Evolutionary conservation across 2,329 filamentous ascomycete species (phyloP).

Genomic region (Talaromyces atroroseus): DNA sequence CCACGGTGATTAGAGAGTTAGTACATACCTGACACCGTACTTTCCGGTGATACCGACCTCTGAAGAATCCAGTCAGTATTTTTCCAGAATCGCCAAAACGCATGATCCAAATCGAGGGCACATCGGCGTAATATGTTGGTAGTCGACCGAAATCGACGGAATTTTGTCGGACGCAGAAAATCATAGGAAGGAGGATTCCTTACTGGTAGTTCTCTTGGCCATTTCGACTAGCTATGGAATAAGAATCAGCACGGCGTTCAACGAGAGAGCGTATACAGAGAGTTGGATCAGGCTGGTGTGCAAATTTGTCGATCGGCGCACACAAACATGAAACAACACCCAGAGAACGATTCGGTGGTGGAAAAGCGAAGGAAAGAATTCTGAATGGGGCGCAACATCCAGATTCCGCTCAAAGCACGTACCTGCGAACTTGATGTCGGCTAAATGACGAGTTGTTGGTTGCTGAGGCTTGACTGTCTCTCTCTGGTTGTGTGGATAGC

Average conservation of each 20-base stretch:
- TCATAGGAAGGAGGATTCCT: conserved; percentile 6
- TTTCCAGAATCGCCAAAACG: background rate
- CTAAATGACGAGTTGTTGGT: conserved; percentile 7
- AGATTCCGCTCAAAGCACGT: conserved; percentile 1
- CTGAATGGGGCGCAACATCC: too few relatives aligned
- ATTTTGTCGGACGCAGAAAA: background rate
- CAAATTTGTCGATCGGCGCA: conserved; percentile 2
- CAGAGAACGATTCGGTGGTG: background rate
- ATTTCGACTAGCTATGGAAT: conserved; percentile 9
- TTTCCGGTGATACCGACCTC: conserved; percentile 98
- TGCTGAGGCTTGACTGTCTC: conserved; percentile 2
- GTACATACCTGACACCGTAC: conserved; percentile 87
- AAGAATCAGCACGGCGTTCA: conserved; percentile 8
- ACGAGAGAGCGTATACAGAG: background rate
- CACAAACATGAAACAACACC: background rate
- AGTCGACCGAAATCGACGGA: background rate
- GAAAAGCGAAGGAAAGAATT: background rate
- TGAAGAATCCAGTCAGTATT: conserved; percentile 30
- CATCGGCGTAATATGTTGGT: background rate
- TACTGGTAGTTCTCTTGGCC: conserved; percentile 17
- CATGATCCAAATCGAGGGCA: background rate
- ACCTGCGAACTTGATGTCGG: conserved; percentile 15
- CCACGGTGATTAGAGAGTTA: conserved; percentile 18
- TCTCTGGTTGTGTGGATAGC: conserved; percentile 5
- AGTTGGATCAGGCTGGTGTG: background rate